These are phyloP conservation scores for Kwoniella sp. DNA, from an alignment of 768 basidiomycete genomes.

Conservation along the genomic window DNA sequence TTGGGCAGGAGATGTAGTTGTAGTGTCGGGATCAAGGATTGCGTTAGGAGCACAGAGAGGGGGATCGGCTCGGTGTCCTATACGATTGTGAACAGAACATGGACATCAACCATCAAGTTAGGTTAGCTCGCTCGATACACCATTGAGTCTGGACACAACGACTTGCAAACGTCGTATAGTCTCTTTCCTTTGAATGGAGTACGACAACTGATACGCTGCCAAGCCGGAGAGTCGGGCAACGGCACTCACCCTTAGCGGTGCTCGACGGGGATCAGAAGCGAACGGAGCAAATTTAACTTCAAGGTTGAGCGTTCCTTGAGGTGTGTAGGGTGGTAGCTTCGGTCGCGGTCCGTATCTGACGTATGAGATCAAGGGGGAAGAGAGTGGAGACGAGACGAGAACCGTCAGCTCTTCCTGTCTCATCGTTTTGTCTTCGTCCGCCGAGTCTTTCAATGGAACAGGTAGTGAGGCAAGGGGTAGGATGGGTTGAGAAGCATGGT, in stretches of 20 bases:
- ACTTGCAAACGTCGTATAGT: neutral
- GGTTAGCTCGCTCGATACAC: too few species aligned
- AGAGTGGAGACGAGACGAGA: too few species aligned
- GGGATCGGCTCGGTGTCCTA: conserved; percentile 90
- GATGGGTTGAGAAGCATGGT: too few species aligned
- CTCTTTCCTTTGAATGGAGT: too few species aligned
- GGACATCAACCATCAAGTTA: too few species aligned
- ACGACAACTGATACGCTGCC: too few species aligned
- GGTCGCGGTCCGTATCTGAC: conserved; percentile 67
- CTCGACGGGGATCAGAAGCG: conserved; percentile 73
- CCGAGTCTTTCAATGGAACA: too few species aligned
- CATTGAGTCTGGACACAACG: too few species aligned
- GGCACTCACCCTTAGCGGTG: conserved; percentile 77
- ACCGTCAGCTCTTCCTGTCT: too few species aligned
- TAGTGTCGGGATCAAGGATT: conserved; percentile 74
- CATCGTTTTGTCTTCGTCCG: conserved; percentile 5
- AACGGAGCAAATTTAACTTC: conserved; percentile 98
- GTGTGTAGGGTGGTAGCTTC: conserved; percentile 57
- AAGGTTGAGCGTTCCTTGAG: conserved; percentile 84
- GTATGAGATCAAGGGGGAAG: neutral
- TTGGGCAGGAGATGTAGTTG: conserved; percentile 91
- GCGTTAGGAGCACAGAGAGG: conserved; percentile 78
- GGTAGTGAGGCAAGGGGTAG: too few species aligned
- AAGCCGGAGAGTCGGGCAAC: too few species aligned
- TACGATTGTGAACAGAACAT: neutral